These are phyloP conservation scores for Mortierella sp. DNA, from an alignment of 371 early-diverging fungal genomes.

Conservation along the genomic window DNA sequence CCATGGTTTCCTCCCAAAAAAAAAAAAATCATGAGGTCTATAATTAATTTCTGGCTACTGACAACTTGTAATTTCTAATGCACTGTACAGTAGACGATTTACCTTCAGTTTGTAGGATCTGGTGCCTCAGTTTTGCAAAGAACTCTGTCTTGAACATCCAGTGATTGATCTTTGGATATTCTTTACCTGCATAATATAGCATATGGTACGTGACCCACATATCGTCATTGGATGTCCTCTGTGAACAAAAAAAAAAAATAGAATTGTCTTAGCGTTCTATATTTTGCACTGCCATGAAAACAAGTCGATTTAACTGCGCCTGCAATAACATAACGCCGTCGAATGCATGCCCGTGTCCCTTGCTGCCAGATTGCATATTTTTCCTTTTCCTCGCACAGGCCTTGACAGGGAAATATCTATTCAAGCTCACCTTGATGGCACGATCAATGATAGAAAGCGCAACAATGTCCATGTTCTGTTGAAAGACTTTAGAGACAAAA, in stretches of 20 bases:
- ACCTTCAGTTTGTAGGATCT: conserved; percentile 60
- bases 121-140: conserved; percentile 63
- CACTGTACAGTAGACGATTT: background rate
- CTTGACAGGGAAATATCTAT: background rate
- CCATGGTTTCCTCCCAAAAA: background rate
- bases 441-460: conserved; percentile 64
- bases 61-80: background rate
- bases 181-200: conserved; percentile 62
- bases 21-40: background rate
- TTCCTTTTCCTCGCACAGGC: background rate
- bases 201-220: conserved; percentile 64
- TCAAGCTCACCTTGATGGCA: conserved; percentile 43
- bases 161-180: conserved; percentile 57
- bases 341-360: background rate
- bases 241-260: background rate
- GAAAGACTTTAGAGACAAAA: conserved; percentile 73
- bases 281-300: too few relatives aligned
- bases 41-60: background rate
- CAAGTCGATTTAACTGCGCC: background rate
- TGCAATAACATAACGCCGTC: background rate
- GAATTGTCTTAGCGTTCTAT: background rate
- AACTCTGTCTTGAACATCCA: conserved; percentile 62
- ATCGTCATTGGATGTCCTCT: conserved; percentile 26
- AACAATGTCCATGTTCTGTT: conserved; percentile 68
- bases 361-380: too few relatives aligned